These are phyloP conservation scores for Starmerella etchellsii DNA, from an alignment of 805 yeast species.

Conservation along the genomic window DNA sequence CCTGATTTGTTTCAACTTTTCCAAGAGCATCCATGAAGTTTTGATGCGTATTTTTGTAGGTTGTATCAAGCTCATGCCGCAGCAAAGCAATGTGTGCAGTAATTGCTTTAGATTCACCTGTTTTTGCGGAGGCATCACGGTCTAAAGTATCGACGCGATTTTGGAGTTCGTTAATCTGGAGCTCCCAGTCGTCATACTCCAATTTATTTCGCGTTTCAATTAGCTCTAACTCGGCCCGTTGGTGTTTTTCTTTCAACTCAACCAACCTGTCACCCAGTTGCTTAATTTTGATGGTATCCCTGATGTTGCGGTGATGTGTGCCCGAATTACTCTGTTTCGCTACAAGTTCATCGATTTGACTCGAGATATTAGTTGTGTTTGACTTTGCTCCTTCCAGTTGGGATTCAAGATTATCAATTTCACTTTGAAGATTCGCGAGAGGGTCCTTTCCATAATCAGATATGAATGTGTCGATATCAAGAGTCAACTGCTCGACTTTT, in stretches of 20 bases:
- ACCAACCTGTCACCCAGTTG: constrained; percentile 27
- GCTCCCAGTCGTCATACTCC: constrained; percentile 51
- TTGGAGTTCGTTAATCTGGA: constrained; percentile 39
- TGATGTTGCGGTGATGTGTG: constrained; percentile 47
- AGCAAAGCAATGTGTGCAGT: constrained; percentile 52
- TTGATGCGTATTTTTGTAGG: constrained; percentile 54
- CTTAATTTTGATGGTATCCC: constrained; percentile 51
- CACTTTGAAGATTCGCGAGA: constrained; percentile 1
- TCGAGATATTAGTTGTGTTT: not conserved
- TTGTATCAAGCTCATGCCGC: constrained; percentile 49
- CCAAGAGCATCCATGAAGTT: constrained; percentile 60
- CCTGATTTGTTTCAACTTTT: constrained; percentile 57
- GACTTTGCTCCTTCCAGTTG: not conserved
- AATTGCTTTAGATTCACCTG: constrained; percentile 79
- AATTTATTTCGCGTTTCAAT: constrained; percentile 23
- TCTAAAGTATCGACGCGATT: constrained; percentile 41
- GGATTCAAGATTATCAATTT: not conserved
- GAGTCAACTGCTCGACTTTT: constrained; percentile 5
- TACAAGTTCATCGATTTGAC: constrained; percentile 3
- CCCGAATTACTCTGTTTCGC: constrained; percentile 32
- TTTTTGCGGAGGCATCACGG: constrained; percentile 56
- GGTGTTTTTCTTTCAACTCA: constrained; percentile 28
- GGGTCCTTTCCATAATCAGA: constrained; percentile 6
- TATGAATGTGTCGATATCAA: constrained; percentile 10
- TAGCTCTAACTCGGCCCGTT: constrained; percentile 33